These are phyloP conservation scores for Cymbopogon citratus DNA, from an alignment of 176 grass and related monocot genomes.

Conservation along the genomic window DNA sequence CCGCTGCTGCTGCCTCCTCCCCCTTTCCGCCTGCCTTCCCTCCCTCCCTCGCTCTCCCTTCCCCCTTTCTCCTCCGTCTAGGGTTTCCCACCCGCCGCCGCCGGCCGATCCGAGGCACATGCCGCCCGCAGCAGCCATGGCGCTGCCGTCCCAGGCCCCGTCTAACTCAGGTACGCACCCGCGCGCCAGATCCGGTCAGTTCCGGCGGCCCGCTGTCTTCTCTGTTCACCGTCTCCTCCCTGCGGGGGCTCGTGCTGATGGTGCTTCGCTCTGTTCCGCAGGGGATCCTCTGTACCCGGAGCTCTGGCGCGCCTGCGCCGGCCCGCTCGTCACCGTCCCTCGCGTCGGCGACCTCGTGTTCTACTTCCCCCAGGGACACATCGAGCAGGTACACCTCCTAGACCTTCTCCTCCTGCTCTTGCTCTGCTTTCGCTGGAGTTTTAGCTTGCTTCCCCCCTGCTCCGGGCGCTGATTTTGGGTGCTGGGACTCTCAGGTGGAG, in stretches of 20 bases:
- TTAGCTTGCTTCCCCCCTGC: no score
- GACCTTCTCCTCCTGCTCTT: no score
- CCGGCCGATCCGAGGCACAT: slow-evolving; percentile 17
- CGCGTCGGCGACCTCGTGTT: slow-evolving; percentile 62
- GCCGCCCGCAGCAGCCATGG: slow-evolving; percentile 18
- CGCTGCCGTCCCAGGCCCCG: slow-evolving; percentile 15
- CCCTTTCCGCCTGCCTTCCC: not conserved
- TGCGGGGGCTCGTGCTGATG: not conserved
- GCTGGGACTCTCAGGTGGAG: slow-evolving; percentile 47
- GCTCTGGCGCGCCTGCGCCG: slow-evolving; percentile 90
- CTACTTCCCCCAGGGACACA: slow-evolving; percentile 97
- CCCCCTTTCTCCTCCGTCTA: not conserved
- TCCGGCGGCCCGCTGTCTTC: not conserved
- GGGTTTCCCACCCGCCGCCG: slow-evolving; percentile 23
- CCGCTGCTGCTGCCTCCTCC: not conserved
- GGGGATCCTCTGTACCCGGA: slow-evolving; percentile 68
- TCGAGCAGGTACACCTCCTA: slow-evolving; percentile 68
- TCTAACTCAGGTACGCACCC: slow-evolving; percentile 29
- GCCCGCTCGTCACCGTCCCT: slow-evolving; percentile 81
- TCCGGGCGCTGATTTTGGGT: not conserved
- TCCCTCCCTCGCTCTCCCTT: not conserved
- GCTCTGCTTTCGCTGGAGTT: not conserved
- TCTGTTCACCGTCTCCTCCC: not conserved
- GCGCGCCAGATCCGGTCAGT: slow-evolving; percentile 30
- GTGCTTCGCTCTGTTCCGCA: not conserved